phyloP scores from a whole-genome alignment of 768 basidiomycete species.

The Gymnopilus dilepis region DNA sequence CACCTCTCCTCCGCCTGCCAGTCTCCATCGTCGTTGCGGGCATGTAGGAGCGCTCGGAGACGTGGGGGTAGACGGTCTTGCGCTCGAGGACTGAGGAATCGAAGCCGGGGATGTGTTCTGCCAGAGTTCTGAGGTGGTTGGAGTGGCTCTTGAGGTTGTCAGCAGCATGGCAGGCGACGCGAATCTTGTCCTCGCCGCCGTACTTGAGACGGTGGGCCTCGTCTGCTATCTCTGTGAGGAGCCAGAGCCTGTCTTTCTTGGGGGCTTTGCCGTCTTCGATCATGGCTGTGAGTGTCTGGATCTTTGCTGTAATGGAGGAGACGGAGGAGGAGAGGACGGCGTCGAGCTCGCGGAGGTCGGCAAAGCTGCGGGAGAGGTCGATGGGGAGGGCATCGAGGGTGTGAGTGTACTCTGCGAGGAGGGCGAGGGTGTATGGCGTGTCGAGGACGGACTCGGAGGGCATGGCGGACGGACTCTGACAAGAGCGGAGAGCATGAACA shows the following conservation, averaged over 20 bases:
- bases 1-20: constrained; percentile 65
- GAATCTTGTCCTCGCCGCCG: constrained; percentile 97
- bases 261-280: constrained; percentile 65
- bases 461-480: constrained; percentile 11
- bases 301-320: constrained; percentile 78
- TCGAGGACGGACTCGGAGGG: constrained; percentile 21
- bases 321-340: constrained; percentile 94
- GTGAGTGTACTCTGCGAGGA: constrained; percentile 87
- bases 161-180: constrained; percentile 89
- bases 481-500: constrained; percentile 1
- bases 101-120: constrained; percentile 68
- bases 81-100: constrained; percentile 61
- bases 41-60: constrained; percentile 70
- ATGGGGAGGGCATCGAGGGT: constrained; percentile 92
- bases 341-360: constrained; percentile 97
- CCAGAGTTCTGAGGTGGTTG: constrained; percentile 62
- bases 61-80: constrained; percentile 77
- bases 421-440: constrained; percentile 65
- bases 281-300: constrained; percentile 74
- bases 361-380: constrained; percentile 93
- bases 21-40: constrained; percentile 64
- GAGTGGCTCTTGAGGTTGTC: constrained; percentile 80
- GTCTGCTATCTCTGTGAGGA: constrained; percentile 92
- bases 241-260: constrained; percentile 80
- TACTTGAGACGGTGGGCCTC: constrained; percentile 90